Base-by-base conservation (phyloP, 306 rosid species). In the Cucumis melo region DNA sequence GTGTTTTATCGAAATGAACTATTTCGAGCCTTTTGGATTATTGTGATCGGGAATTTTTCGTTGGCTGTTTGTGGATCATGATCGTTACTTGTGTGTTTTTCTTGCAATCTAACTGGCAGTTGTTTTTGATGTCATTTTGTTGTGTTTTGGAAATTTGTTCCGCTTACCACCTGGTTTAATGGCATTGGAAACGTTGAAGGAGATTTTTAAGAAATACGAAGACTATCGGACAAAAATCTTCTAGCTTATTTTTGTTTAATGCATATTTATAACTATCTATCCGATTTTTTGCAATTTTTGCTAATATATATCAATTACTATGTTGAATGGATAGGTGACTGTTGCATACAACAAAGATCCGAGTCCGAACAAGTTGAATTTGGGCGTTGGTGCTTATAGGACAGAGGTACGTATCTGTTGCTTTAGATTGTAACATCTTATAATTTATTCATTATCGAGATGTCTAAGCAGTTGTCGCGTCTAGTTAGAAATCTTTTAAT, bases 311-410 rank as follows among this genome's bases (percentile, higher is more conserved):
- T 73, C 2, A 27, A 32, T 73, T 32, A 27, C 7, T 10, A 48
- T 51, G 62, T 59, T 51, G 16, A 51, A n/a, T 65, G 27, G 68
- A 76, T 82, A 95, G 99, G 98, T 95, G 66, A 95, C 98, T 64
- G 84, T 92, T 17, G 99, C 99, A 27, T 92, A 87, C 74, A 90
- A 92, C 93, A 92, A 95, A 79, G 99, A 95, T 72, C 96, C 86
- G 29, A 92, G 98, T 81, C 96, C 99, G 2, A 41, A 81, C 70
- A 95, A 92, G 91, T 81, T 95, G 85, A 95, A 95, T 76, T 88
- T 92, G 83, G 99, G 99, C 1, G 99, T 95, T 64, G 99, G 99
- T 55, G 99, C 99, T 79, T 95, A 95, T 79, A 87, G 99, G 83
- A 95, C 99, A 1, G 99, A 95, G 96, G 99, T 94, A 58, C 10